phyloP scores from a whole-genome alignment of 352 stramenopile genomes.

The Phytophthora niederhauseri region DNA sequence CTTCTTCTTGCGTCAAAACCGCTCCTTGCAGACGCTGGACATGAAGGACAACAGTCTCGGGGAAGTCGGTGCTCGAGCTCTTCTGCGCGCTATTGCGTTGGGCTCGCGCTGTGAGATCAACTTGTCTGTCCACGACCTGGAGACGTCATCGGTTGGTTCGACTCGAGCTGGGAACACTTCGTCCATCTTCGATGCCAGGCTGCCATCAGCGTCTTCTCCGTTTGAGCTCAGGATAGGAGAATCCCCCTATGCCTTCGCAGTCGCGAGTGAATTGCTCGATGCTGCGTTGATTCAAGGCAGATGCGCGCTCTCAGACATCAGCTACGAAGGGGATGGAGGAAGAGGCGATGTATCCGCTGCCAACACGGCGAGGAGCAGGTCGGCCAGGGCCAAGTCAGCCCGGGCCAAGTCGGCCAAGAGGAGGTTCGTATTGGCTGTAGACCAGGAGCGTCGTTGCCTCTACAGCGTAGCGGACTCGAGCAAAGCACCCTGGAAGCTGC shows the following conservation, averaged over 20 bases:
- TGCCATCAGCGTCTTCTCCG: conserved; percentile 63
- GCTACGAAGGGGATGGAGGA: conserved; percentile 38
- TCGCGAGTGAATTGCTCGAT: conserved; percentile 63
- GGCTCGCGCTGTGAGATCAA: conserved; percentile 62
- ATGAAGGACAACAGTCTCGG: conserved; percentile 70
- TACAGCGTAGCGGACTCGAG: conserved; percentile 32
- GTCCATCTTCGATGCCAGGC: conserved; percentile 57
- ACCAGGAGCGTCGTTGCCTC: conserved; percentile 38
- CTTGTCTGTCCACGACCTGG: conserved; percentile 58
- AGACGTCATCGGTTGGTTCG: conserved; percentile 32
- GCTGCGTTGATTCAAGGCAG: conserved; percentile 42
- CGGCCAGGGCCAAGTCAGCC: conserved; percentile 12
- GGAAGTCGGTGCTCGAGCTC: conserved; percentile 55
- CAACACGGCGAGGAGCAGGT: conserved; percentile 14
- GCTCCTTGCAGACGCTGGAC: conserved; percentile 41
- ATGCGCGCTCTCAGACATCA: conserved; percentile 54
- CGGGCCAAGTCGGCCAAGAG: conserved; percentile 34
- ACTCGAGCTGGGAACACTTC: conserved; percentile 17
- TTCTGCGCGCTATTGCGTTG: conserved; percentile 54
- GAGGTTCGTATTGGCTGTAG: conserved; percentile 32
- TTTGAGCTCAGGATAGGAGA: conserved; percentile 56
- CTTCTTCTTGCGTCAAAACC: conserved; percentile 60
- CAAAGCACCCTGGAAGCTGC: conserved; percentile 45
- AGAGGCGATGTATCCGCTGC: conserved; percentile 5
- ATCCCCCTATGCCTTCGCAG: conserved; percentile 69